phyloP scores from a whole-genome alignment of 2,329 filamentous ascomycete genomes.

The Penicillium sp. region DNA sequence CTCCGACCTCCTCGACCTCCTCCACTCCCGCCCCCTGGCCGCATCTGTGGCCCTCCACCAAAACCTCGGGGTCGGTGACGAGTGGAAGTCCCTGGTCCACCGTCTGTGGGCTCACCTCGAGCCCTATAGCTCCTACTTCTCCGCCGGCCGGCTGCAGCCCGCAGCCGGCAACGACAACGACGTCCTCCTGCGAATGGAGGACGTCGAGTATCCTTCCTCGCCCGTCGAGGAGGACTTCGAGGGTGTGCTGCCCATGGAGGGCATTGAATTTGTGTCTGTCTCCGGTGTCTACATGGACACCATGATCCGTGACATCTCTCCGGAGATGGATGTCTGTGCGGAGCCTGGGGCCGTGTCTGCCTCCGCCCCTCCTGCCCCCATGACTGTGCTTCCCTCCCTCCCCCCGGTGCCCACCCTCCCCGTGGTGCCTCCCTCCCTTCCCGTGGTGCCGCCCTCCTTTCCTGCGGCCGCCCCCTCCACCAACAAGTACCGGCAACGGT shows the following conservation, averaged over 20 bases:
- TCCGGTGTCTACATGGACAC: not conserved
- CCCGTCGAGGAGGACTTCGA: not conserved
- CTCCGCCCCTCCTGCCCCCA: not conserved
- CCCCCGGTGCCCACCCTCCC: not conserved
- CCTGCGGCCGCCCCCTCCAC: not conserved
- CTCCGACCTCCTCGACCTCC: not conserved
- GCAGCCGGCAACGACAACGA: not conserved
- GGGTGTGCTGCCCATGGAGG: not conserved
- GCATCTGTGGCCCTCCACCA: not conserved
- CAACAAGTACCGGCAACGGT: not conserved
- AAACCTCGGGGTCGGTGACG: not conserved
- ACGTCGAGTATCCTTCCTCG: not conserved
- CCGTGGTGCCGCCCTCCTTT: no score
- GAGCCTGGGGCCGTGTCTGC: not conserved
- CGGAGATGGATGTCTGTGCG: conserved; percentile 3
- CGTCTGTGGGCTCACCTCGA: not conserved
- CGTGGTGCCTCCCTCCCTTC: not conserved
- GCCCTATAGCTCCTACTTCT: not conserved
- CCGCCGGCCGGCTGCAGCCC: not conserved
- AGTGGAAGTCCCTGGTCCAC: not conserved
- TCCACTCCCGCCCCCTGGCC: not conserved
- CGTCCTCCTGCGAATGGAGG: not conserved
- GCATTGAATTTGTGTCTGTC: not conserved
- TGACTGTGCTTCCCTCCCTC: not conserved
- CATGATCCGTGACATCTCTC: not conserved